A percentile compares a stretch with the other conserved stretches of the same genome.
These are phyloP conservation scores for Cymbopogon citratus DNA, from an alignment of 176 grass and related monocot species.

Conservation along the genomic window DNA sequence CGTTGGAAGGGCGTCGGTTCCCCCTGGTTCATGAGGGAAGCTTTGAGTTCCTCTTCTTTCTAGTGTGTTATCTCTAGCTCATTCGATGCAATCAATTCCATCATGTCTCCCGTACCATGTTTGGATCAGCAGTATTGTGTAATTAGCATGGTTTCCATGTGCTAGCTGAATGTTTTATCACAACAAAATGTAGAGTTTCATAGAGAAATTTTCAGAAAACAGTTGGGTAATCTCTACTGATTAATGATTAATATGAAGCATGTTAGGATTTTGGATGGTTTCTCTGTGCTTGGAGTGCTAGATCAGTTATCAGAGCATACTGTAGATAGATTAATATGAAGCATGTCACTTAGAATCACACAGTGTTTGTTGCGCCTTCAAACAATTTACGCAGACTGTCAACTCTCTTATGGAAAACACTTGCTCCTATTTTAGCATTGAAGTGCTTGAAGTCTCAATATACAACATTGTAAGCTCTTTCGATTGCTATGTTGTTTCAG, in stretches of 20 bases:
- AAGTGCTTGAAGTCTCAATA: background rate
- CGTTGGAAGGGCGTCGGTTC: slow-evolving; percentile 92
- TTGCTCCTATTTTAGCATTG: too few relatives aligned
- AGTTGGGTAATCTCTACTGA: background rate
- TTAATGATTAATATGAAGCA: background rate
- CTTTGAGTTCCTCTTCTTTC: slow-evolving; percentile 51
- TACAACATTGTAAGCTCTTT: background rate
- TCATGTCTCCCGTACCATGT: background rate
- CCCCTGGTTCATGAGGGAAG: slow-evolving; percentile 79
- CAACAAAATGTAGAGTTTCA: background rate
- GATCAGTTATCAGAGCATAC: background rate
- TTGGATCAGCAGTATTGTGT: background rate
- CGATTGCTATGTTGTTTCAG: slow-evolving; percentile 42
- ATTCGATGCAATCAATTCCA: background rate
- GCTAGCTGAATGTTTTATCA: background rate
- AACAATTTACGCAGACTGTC: background rate
- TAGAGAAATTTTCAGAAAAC: background rate
- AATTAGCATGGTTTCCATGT: background rate
- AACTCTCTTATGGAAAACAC: background rate
- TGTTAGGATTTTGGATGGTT: background rate
- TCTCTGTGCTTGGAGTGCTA: background rate
- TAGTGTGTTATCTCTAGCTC: background rate
- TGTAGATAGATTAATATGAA: background rate
- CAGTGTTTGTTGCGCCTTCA: background rate
- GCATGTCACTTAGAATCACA: background rate